Percentiles rank a stretch among this genome's conserved stretches.
Evolutionary conservation across 441 rosid species (phyloP).

Genomic region (Metrosideros polymorpha): DNA sequence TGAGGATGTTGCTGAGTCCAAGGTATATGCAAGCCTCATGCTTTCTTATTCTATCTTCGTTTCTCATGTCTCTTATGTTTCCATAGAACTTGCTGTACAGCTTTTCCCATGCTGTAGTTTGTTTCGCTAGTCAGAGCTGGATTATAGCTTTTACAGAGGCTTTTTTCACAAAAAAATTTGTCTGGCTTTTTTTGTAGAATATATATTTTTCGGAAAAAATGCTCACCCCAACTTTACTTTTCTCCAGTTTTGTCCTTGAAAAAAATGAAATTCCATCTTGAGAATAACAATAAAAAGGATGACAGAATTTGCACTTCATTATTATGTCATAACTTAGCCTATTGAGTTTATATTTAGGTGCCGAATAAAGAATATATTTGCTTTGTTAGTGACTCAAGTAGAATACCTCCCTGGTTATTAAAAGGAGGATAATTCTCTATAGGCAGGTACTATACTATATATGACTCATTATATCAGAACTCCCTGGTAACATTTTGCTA

Average conservation of each 20-base stretch:
- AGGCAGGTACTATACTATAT: background rate
- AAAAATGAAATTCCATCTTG: background rate
- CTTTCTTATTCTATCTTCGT: background rate
- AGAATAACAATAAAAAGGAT: background rate
- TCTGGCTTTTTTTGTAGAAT: background rate
- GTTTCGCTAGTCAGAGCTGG: background rate
- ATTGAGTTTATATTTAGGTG: background rate
- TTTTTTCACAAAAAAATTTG: background rate
- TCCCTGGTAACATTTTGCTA: background rate
- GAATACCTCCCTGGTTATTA: background rate
- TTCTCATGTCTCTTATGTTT: background rate
- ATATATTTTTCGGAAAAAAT: background rate
- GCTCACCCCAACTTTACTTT: background rate
- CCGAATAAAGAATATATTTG: background rate
- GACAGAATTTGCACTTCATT: background rate
- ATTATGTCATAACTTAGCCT: background rate
- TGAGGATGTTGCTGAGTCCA: slow-evolving; percentile 72
- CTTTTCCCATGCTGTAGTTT: background rate
- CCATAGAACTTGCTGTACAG: background rate
- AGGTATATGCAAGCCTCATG: slow-evolving; percentile 38
- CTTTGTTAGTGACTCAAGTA: background rate
- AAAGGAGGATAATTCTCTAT: background rate
- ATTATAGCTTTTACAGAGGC: background rate
- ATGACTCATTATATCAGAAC: background rate
- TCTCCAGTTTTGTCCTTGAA: background rate